Percentiles rank a stretch among this genome's conserved stretches.
phyloP scores from a whole-genome alignment of 73 alveolate genomes.

The Paramecium sexaurelia region DNA sequence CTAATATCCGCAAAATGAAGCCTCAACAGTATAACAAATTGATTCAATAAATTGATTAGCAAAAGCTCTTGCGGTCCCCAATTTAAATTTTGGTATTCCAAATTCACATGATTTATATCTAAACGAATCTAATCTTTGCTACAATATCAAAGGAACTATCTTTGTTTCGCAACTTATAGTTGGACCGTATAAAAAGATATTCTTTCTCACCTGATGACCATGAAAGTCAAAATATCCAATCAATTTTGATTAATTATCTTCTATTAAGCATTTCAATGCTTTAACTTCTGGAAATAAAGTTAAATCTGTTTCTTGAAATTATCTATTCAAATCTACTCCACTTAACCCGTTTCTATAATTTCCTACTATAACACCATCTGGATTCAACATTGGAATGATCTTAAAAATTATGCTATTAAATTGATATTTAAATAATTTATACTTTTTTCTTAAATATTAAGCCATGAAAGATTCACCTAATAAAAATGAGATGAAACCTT shows the following conservation, averaged over 20 bases:
- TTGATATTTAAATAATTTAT: neutral
- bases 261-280: constrained; percentile 50
- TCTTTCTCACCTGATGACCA: constrained; percentile 79
- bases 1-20: constrained; percentile 36
- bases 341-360: constrained; percentile 62
- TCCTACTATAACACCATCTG: constrained; percentile 66
- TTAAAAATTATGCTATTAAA: constrained; percentile 52
- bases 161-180: neutral
- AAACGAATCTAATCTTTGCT: constrained; percentile 36
- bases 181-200: constrained; percentile 81
- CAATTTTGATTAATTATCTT: constrained; percentile 56
- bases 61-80: constrained; percentile 37
- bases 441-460: constrained; percentile 15
- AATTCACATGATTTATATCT: constrained; percentile 45
- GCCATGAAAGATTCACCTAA: constrained; percentile 79
- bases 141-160: neutral
- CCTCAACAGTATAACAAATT: constrained; percentile 25
- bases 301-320: constrained; percentile 50
- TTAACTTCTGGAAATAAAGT: constrained; percentile 62
- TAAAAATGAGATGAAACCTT: constrained; percentile 82
- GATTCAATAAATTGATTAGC: constrained; percentile 28
- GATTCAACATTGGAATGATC: constrained; percentile 64
- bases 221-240: constrained; percentile 80
- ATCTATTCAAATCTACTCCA: constrained; percentile 65
- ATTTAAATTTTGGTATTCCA: constrained; percentile 38